Conservation (phyloP, 179 eudicot genomes). For the Spinacia oleracea region DNA sequence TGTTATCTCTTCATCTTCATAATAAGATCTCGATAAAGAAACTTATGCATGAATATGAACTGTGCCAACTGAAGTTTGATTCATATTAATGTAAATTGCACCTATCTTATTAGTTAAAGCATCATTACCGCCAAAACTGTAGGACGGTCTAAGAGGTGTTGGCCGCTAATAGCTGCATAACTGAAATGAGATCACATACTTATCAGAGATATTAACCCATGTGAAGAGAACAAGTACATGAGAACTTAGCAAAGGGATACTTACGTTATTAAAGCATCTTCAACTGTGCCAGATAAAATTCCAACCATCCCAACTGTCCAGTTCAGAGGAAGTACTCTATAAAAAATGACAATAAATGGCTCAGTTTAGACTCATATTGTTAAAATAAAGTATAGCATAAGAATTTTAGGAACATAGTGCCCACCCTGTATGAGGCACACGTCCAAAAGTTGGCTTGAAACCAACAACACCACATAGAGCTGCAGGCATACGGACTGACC, state of each 20-base stretch:
- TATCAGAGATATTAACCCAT: constrained; percentile 11
- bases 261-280: constrained; percentile 81
- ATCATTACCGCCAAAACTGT: constrained; percentile 22
- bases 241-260: constrained; percentile 20
- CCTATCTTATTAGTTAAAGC: neutral
- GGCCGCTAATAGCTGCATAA: constrained; percentile 84
- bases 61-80: neutral
- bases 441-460: constrained; percentile 89
- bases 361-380: constrained; percentile 2
- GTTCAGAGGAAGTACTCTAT: constrained; percentile 89
- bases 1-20: neutral
- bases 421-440: constrained; percentile 83
- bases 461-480: constrained; percentile 97
- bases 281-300: constrained; percentile 79
- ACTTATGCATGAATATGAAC: neutral
- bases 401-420: constrained; percentile 8
- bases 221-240: neutral
- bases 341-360: constrained; percentile 1
- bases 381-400: neutral
- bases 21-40: neutral
- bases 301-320: constrained; percentile 99
- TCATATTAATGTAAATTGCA: neutral
- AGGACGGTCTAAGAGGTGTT: constrained; percentile 34
- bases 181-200: constrained; percentile 40
- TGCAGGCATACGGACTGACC: constrained; percentile 96